Evolutionary conservation across 805 yeast species (phyloP).

Genomic region (Kuraishia molischiana): DNA sequence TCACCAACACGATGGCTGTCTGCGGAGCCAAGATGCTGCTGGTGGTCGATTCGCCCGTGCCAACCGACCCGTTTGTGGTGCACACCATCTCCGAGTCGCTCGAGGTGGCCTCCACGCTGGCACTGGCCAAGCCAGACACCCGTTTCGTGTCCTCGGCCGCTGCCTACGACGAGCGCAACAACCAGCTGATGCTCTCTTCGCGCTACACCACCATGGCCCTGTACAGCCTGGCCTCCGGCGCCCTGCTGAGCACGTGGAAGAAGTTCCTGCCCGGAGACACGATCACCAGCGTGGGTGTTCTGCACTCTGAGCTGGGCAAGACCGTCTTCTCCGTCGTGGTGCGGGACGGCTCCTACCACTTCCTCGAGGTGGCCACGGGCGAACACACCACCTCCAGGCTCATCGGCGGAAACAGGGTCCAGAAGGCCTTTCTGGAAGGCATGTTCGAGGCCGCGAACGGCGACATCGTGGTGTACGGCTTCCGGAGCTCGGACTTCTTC

Average conservation of each 20-base stretch:
- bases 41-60: conserved; percentile 61
- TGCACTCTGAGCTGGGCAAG: conserved; percentile 16
- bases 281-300: conserved; percentile 40
- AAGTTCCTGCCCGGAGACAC: conserved; percentile 60
- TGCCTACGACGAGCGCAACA: conserved; percentile 25
- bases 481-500: conserved; percentile 69
- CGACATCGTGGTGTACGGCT: conserved; percentile 64
- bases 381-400: conserved; percentile 4
- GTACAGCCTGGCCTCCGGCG: conserved; percentile 26
- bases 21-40: conserved; percentile 21
- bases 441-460: conserved; percentile 30
- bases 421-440: conserved; percentile 80
- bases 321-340: conserved; percentile 37
- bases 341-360: conserved; percentile 57
- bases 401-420: conserved; percentile 42
- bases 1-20: conserved; percentile 37
- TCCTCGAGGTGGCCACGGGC: conserved; percentile 18
- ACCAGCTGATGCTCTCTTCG: conserved; percentile 54
- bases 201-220: conserved; percentile 58
- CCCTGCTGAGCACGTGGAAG: conserved; percentile 24
- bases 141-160: conserved; percentile 53
- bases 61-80: conserved; percentile 40
- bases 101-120: conserved; percentile 7
- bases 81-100: conserved; percentile 25
- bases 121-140: conserved; percentile 16